These are phyloP conservation scores for Butyriboletus loyo DNA, from an alignment of 768 basidiomycete genomes.

Conservation along the genomic window DNA sequence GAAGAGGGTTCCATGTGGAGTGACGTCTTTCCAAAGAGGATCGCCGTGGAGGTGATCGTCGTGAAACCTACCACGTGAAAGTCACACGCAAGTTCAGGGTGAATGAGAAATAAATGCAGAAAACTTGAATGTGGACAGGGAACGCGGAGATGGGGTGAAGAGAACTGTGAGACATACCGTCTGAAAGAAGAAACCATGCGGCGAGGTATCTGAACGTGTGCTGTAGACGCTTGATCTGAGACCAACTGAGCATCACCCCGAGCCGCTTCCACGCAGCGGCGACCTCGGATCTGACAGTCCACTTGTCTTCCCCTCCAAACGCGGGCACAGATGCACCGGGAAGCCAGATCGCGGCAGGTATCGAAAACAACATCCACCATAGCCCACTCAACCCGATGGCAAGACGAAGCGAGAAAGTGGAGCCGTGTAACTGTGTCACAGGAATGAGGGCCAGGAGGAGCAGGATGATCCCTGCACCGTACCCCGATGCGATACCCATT, in stretches of 20 bases:
- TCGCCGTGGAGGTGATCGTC: conserved; percentile 87
- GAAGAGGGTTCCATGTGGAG: conserved; percentile 76
- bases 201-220: conserved; percentile 88
- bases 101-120: not conserved
- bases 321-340: conserved; percentile 36
- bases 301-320: conserved; percentile 23
- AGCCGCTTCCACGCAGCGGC: conserved; percentile 72
- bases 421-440: conserved; percentile 67
- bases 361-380: conserved; percentile 84
- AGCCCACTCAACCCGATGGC: conserved; percentile 82
- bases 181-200: conserved; percentile 93
- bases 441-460: conserved; percentile 77
- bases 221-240: conserved; percentile 67
- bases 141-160: not conserved
- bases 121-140: not conserved
- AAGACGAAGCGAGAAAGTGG: conserved; percentile 74
- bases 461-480: conserved; percentile 75
- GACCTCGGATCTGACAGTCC: conserved; percentile 53
- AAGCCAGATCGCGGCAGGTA: conserved; percentile 76
- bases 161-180: conserved; percentile 50
- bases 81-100: not conserved
- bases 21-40: conserved; percentile 89
- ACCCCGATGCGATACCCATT: conserved; percentile 82
- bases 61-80: conserved; percentile 61
- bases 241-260: conserved; percentile 68